Base-by-base conservation (phyloP, 106 monocot species). In the Dioscorea alata region DNA sequence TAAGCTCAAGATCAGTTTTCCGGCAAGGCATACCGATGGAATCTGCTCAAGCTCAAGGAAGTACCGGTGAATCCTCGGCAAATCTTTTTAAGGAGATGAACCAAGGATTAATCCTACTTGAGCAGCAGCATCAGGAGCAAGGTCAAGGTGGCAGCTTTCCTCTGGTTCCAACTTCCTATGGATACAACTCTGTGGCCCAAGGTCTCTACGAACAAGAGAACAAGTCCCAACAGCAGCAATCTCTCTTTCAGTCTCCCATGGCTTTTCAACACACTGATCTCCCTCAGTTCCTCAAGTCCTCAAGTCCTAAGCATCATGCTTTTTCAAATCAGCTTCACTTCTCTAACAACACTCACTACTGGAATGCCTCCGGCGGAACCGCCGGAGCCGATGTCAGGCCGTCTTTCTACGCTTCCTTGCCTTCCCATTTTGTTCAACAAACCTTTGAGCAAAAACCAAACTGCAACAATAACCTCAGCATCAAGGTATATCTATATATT, bases 381-480 rank as follows among this genome's bases (percentile, higher is more conserved):
- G 23, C 50, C 18, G 32, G 33, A 4, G 14, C 56, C 24, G 78
- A 69, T 14, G 42, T 15, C 18, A 61, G 57, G 25, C 33, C 80
- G 0, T 72, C 64, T 22, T 66, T 78, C 51, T 75, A 76, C 67
- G 20, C 82, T 32, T 21, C 65, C 23, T 31, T 63, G 50, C 66
- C 68, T 15, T 61, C 72, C 33, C 82, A 80, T 16, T 75, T 79
- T 50, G 24, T 64, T 50, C 0, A 57, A 23, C 88, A 78, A 33
- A 50, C 51, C 35, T 75, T 81, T 20, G 76, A 85, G 48, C 66
- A 76, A 15, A 86, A 89, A 49, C 71, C 77, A 18, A 64, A 15
- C 8, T 34, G 23, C 1, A 49, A 50, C 34, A 64, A 74, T 52
- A 75, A 22, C 50, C 35, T 64, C 34, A 49, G 68, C 14, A 13